Evolutionary conservation across 495 filamentous ascomycete genomes (phyloP), one percentile per base, ranked within the genome.

Genomic region (Neurospora sp.): DNA sequence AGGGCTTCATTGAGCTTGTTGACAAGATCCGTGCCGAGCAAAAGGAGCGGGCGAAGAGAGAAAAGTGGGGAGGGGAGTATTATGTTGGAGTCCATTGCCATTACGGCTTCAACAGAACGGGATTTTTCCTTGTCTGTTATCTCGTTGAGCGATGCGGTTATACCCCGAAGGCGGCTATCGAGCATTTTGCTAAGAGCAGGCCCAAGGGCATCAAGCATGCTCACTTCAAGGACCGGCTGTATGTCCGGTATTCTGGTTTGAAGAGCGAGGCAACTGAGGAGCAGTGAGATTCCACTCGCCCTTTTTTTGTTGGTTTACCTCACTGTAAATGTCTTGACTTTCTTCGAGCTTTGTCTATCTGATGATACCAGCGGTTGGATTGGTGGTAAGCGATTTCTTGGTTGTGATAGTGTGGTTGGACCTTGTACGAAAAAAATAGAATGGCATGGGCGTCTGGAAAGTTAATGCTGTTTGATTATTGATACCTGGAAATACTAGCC

Each of bases 81-180:
- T 82, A 87, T 17, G 86, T 98, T 69, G 95, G 92, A 15, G 93
- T 97, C 1, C 95, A 98, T 79, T 98, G 95, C 77, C 95, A 98
- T 77, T 98, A 98, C 75, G 95, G 94, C 0, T 97, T 93, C 83
- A 97, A 97, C 78, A 88, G 94, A 40, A 97, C 94, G 0, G 94
- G 95, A 2, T 97, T 94, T 79, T 90, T 97, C 78, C 90, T 98
- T 40, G 90, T 91, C n/a, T 93, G 90, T 77, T 98, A 98, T 76
- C 82, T 98, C 7, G 92, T 98, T 70, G 95, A 98, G 82, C 86
- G 89, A 71, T 86, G 90, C 76, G 89, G 88, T 1, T 97, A 87
- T 79, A 84, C 82, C 69, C 87, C 97, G 17, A 88, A 92, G 77
- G 89, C 91, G 72, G 95, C 94, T 5, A 91, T 98, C 72, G 89